Base-by-base conservation (phyloP, 441 rosid species). In the Oxalis stricta region DNA sequence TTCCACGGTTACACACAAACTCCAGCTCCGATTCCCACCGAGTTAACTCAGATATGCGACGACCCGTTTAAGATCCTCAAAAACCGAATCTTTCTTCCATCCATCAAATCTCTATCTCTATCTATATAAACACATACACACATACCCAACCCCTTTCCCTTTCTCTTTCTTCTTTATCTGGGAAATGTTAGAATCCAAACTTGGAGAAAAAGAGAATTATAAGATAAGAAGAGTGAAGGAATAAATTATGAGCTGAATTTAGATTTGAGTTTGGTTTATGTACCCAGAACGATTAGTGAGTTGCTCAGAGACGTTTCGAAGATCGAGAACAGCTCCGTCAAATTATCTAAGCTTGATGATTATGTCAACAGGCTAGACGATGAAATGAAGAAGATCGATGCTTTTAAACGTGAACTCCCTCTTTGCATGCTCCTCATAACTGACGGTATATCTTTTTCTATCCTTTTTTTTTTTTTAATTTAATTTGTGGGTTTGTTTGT, bases 361-460 rank as follows among this genome's bases (percentile, higher is more conserved):
- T 76, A 48, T 23, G 59, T 71, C 37, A 51, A 24, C 0, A 64
- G 56, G 53, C 61, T 79, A 37, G 73, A 73, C 46, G 73, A 66
- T 19, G 88, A 79, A 58, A 56, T 46, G 63, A 46, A 41, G 32
- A 79, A 79, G 50, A 73, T 79, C 41, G 68, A 56, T 38, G 78
- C 59, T 43, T 76, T 79, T 38, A 67, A 69, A 61, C 70, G 79
- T 7, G 84, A 79, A 38, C 79, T 76, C 3, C 88, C 88, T 50
- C 45, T 71, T 2, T 67, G 73, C 70, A 71, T 71, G 79, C 61
- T 71, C 43, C 65, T 79, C 18, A 28, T 73, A 20, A 69, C 48
- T 39, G 73, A 71, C 46, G 81, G 83, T 72, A 28, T 9, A 47
- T 26, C 14, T 44, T 12, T 36, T 20, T 5, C 7, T 22, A 13